Percentiles rank a stretch among this genome's conserved stretches.
Conservation (phyloP, 192 early-diverging fungal species). For the Linnemannia exigua region DNA sequence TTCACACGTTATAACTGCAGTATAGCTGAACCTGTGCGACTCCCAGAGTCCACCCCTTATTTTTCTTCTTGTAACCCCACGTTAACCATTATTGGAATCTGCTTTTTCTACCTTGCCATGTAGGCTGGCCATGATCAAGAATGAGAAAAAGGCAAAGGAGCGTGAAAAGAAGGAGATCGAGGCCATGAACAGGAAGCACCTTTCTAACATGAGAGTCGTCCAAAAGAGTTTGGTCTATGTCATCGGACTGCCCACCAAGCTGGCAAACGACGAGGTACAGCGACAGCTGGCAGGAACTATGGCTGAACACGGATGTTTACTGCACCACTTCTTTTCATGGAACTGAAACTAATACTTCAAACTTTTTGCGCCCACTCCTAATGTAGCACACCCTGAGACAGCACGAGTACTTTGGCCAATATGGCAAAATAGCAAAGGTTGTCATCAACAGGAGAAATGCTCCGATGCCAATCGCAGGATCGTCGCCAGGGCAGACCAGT, state of each 20-base stretch:
- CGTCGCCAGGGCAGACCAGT: constrained; percentile 60
- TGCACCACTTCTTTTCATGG: no score
- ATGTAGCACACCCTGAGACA: constrained; percentile 76
- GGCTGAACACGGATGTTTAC: neutral
- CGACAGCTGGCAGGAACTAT: neutral
- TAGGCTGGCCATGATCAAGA: constrained; percentile 67
- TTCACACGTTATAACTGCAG: neutral
- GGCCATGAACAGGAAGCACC: constrained; percentile 78
- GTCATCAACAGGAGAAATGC: constrained; percentile 88
- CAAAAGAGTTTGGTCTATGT: constrained; percentile 99
- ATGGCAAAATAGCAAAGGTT: constrained; percentile 95
- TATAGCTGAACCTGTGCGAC: neutral
- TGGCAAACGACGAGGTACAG: constrained; percentile 90
- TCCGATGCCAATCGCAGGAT: constrained; percentile 50
- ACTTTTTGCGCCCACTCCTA: neutral
- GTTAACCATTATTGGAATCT: neutral
- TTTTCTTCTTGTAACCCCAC: constrained; percentile 25
- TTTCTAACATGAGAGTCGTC: constrained; percentile 94
- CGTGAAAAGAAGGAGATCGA: constrained; percentile 93
- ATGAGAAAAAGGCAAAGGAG: constrained; percentile 80
- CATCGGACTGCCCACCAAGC: constrained; percentile 88
- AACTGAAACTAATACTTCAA: neutral
- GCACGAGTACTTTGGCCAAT: constrained; percentile 98
- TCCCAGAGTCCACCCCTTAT: neutral
- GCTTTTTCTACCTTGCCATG: neutral